These are phyloP conservation scores for Colletotrichum tabaci DNA, from an alignment of 2,329 filamentous ascomycete species.

Conservation along the genomic window DNA sequence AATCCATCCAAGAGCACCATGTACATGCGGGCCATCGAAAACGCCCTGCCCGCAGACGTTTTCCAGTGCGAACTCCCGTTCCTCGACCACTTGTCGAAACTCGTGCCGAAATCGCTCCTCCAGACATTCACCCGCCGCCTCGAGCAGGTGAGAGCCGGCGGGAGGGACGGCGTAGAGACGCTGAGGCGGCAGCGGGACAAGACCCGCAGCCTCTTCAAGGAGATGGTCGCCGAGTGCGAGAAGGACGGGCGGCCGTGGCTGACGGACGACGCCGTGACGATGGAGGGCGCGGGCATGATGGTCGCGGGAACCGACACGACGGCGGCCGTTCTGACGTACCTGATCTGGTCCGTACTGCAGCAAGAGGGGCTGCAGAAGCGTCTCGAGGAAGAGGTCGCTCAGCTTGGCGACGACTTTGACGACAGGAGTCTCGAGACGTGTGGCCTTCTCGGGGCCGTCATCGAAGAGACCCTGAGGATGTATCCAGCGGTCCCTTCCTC, in stretches of 20 bases:
- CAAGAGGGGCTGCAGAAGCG: slow-evolving; percentile 48
- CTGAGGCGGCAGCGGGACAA: not conserved
- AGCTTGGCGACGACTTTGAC: slow-evolving; percentile 45
- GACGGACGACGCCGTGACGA: slow-evolving; percentile 51
- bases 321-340: slow-evolving; percentile 64
- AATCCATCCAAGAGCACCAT: not conserved
- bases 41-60: not conserved
- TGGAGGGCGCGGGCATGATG: slow-evolving; percentile 61
- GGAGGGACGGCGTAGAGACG: not conserved
- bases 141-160: not conserved
- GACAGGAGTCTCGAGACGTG: slow-evolving; percentile 54
- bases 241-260: not conserved
- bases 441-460: slow-evolving; percentile 58
- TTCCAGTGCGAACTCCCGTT: slow-evolving; percentile 14
- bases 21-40: slow-evolving; percentile 22
- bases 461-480: slow-evolving; percentile 62
- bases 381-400: slow-evolving; percentile 53
- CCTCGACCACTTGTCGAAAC: not conserved
- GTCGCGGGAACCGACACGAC: slow-evolving; percentile 68
- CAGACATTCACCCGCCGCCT: slow-evolving; percentile 6
- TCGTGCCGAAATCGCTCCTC: slow-evolving; percentile 6
- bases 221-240: slow-evolving; percentile 11
- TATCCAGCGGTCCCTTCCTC: slow-evolving; percentile 57
- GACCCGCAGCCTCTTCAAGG: slow-evolving; percentile 4
- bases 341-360: slow-evolving; percentile 57